Evolutionary conservation across 352 stramenopile genomes (phyloP), one percentile per base, ranked within the genome.

Genomic region (Pythium brassicae): DNA sequence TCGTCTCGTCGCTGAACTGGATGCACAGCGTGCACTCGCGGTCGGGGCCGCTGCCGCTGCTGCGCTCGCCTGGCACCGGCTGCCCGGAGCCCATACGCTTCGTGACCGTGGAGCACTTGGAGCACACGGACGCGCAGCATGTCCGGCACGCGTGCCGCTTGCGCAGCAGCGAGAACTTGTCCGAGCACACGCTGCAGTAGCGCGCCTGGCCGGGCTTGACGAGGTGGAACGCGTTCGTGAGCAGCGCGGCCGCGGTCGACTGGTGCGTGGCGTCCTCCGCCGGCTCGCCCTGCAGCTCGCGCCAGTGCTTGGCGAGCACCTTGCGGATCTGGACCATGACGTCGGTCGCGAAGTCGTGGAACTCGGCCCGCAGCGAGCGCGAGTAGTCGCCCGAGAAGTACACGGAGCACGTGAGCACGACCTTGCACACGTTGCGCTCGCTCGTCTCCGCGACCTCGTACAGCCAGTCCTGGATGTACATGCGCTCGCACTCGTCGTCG

Each of bases 401-500:
- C 48, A 80, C 76, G 1, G 65, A 72, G 40, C 71, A 82, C 32
- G 78, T 86, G n/a, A 92, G 54, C 39, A 92, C 63, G 49, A 92
- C 50, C 60, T 86, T 89, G 62, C 78, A 89, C 8, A 83, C 66
- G 59, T 80, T 42, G 11, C 59, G 59, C 29, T 92, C 79, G 17
- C 65, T 62, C 49, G 77, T 85, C 63, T 89, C 78, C 6, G 69
- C 55, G 26, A 89, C 70, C 32, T 92, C 78, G 49, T 79, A 83
- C n/a, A 92, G 61, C 65, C 75, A 86, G 52, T 92, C 79, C 19
- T 78, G 75, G 46, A 89, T 66, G 50, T 76, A 86, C 44, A 89
- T 72, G 29, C 68, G 66, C 59, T 75, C 55, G 37, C 70, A 77
- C 23, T 75, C 69, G 19, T 69, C 61, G 52, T 72, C 70, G 42